Base-by-base conservation (phyloP, 2,329 filamentous ascomycete genomes). In the Stemphylium vesicarium region DNA sequence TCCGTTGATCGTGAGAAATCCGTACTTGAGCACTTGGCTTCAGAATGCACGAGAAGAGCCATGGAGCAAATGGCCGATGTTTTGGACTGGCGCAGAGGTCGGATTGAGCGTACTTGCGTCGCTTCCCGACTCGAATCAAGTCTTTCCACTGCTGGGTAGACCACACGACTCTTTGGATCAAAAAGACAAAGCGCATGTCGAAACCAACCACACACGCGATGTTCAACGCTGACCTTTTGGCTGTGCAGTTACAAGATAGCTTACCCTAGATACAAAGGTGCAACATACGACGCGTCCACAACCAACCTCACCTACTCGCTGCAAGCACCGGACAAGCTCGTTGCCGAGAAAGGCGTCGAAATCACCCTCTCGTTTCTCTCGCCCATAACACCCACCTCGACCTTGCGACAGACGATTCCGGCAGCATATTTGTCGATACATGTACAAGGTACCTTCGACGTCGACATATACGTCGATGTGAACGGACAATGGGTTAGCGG, bases 1-100 rank as follows among this genome's bases (percentile, higher is more conserved):
- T 41, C 80, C 80, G 12, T 73, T 82, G 59, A 76, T 81, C 53
- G 80, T 82, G 40, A 76, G 80, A 52, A 82, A 79, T 54, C 80
- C 80, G 13, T 82, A 82, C 63, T 69, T 82, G 50, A 81, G 78
- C 51, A 80, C 79, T 66, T 84, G 74, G 82, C 79, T 91, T 52
- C 80, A 81, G 42, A 82, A 84, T 73, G 90, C 91, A 36, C 83
- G 92, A 63, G 84, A 88, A 51, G 82, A 82, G 40, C 92, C 92
- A 2, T 96, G 91, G 91, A 83, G 86, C 49, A 84, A 85, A 76
- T 96, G 92, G 92, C 92, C 92, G 20, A 94, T 94, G 74, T 92
- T 93, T 74, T 93, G 88, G 82, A 90, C 88, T 6, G 89, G 90
- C 31, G 81, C 86, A 66, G 82, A 88, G 70, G 75, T 89, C 51